Evolutionary conservation across 176 grass and related monocot genomes (phyloP).

Genomic region (Juncus effusus): DNA sequence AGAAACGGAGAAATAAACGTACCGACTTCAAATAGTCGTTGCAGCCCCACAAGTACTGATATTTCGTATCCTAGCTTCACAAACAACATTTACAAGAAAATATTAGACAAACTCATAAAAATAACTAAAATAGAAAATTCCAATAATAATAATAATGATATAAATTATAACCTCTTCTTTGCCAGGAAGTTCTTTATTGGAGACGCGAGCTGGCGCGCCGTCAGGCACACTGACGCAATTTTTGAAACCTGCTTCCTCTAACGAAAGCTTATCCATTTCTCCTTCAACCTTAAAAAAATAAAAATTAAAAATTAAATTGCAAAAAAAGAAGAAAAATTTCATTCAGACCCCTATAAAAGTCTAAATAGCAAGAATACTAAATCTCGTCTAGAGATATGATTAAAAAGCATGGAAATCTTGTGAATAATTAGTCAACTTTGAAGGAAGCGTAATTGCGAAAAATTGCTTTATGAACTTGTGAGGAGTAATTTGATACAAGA

Average conservation of each 20-base stretch:
- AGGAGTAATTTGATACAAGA: not conserved
- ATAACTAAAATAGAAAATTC: not conserved
- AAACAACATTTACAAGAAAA: constrained; percentile 36
- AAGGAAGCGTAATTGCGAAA: not conserved
- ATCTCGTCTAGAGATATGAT: no score
- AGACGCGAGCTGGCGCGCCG: constrained; percentile 51
- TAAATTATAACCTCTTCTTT: constrained; percentile 52
- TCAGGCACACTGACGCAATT: constrained; percentile 94
- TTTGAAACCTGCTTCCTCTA: constrained; percentile 84
- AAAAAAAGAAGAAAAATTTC: constrained; percentile 9
- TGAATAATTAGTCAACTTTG: no score
- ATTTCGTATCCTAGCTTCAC: constrained; percentile 96
- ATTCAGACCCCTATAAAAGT: not conserved
- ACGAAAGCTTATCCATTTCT: constrained; percentile 98
- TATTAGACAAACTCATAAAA: constrained; percentile 35
- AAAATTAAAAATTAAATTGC: not conserved
- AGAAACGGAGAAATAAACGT: constrained; percentile 19
- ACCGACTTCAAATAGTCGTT: constrained; percentile 85
- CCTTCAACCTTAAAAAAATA: constrained; percentile 62
- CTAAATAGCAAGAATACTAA: not conserved
- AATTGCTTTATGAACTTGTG: constrained; percentile 3
- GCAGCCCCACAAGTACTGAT: constrained; percentile 86
- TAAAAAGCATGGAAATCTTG: no score
- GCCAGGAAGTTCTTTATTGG: constrained; percentile 38
- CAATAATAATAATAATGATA: constrained; percentile 13